Evolutionary conservation across 2,329 filamentous ascomycete species (phyloP), one percentile per base, ranked within the genome.

Genomic region (Fusarium citri): DNA sequence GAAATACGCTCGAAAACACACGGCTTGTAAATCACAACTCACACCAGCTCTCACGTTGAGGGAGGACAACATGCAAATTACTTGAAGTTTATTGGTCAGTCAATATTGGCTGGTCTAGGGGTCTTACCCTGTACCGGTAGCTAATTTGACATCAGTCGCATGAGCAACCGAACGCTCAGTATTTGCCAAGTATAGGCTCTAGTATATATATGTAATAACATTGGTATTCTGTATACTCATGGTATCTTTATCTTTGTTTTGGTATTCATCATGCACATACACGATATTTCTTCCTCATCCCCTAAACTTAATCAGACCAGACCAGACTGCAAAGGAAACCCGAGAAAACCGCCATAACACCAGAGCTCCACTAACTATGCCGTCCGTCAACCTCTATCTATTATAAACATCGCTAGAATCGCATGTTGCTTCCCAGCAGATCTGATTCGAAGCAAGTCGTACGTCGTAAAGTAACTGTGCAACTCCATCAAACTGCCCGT

Each of bases 361-460:
- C 65, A 45, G 62, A 56, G 68, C 68, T 71, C 64, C 55, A 59
- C 49, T 57, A 66, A 51, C 54, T 56, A 69, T 66, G 56, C 56
- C 30, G 42, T 40, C 50, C 68, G 46, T 45, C 64, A 56, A 54
- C 53, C 26, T 45, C 22, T 41, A 26, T 72, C 63, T 72, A 71
- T 64, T 49, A 59, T 51, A 69, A 71, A 62, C 56, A 41, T 63
- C 50, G 54, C 62, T 62, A 46, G 53, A 31, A 54, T 56, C 26
- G 45, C 59, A 34, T 34, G 37, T 57, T 63, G 62, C 53, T 43
- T 43, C 26, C 37, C 37, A 49, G 30, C 25, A 49, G 31, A 41
- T 54, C 20, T 55, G 46, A 40, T 23, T 49, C 42, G 43, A 51
- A 54, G 47, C 40, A 46, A 48, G 56, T 63, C 63, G 60, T 61